phyloP scores from a whole-genome alignment of 345 rosid species.

The Euphorbia tirucalli region DNA sequence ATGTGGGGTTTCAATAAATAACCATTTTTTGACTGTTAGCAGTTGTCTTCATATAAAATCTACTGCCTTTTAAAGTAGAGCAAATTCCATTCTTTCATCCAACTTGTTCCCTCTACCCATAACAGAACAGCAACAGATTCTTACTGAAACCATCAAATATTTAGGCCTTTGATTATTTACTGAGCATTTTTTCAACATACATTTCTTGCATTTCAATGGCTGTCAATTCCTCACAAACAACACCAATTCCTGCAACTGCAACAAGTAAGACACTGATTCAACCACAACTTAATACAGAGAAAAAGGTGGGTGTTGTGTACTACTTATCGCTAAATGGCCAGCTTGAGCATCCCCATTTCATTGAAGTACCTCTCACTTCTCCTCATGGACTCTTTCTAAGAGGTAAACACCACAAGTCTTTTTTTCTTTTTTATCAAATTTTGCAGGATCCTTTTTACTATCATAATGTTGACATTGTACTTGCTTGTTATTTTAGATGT shows the following conservation, averaged over 20 bases:
- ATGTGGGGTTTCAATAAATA: background rate
- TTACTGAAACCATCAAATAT: background rate
- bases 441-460: background rate
- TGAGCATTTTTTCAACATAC: background rate
- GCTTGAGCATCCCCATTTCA: constrained; percentile 24
- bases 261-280: constrained; percentile 28
- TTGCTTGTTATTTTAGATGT: constrained; percentile 14
- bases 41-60: background rate
- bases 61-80: background rate
- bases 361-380: constrained; percentile 20
- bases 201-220: constrained; percentile 22
- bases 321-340: constrained; percentile 20
- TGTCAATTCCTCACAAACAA: constrained; percentile 16
- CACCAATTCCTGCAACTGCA: background rate
- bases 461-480: background rate
- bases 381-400: constrained; percentile 18
- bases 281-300: constrained; percentile 23
- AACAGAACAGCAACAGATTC: too few species aligned
- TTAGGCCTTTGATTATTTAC: background rate
- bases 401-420: too few species aligned
- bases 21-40: constrained; percentile 7
- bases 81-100: constrained; percentile 7
- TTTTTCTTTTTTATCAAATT: background rate
- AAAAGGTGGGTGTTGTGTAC: constrained; percentile 19
- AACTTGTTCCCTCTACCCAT: constrained; percentile 3